Conservation (phyloP, 257 asterid genomes). For the Sherardia arvensis region DNA sequence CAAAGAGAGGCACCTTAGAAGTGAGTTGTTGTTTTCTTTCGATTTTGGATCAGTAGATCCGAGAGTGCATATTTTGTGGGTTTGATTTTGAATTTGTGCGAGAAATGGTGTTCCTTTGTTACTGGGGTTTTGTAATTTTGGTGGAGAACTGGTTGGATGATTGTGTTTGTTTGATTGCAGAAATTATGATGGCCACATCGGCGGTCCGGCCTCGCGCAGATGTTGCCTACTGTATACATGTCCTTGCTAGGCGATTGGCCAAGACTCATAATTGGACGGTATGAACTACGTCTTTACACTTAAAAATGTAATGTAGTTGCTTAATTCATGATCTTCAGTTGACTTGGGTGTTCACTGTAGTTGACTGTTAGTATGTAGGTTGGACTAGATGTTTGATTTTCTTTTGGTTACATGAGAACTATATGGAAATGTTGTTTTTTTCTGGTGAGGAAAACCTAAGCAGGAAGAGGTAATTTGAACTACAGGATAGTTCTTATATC, state of each 20-base stretch:
- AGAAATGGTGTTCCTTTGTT: conserved; percentile 1
- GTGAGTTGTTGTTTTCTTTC: conserved; percentile 34
- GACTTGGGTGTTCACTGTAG: neutral
- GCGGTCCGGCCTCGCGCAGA: conserved; percentile 80
- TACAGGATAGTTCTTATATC: neutral
- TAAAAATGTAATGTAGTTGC: neutral
- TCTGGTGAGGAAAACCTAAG: neutral
- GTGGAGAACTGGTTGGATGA: conserved; percentile 20
- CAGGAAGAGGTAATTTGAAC: neutral
- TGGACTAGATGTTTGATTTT: neutral
- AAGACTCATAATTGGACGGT: conserved; percentile 99
- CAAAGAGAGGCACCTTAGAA: conserved; percentile 82
- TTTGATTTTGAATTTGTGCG: neutral
- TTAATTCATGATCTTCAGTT: neutral
- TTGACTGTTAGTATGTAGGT: neutral
- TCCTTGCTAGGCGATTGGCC: conserved; percentile 74
- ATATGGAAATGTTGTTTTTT: neutral
- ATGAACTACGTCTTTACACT: conserved; percentile 12
- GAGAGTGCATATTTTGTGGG: conserved; percentile 12
- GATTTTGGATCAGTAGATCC: conserved; percentile 25
- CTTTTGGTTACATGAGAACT: neutral
- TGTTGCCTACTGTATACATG: conserved; percentile 93
- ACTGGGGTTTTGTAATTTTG: neutral
- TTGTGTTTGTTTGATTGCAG: conserved; percentile 51
- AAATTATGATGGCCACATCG: conserved; percentile 71